phyloP scores from a whole-genome alignment of 2,329 filamentous ascomycete species.

The Keithomyces neogunnii region DNA sequence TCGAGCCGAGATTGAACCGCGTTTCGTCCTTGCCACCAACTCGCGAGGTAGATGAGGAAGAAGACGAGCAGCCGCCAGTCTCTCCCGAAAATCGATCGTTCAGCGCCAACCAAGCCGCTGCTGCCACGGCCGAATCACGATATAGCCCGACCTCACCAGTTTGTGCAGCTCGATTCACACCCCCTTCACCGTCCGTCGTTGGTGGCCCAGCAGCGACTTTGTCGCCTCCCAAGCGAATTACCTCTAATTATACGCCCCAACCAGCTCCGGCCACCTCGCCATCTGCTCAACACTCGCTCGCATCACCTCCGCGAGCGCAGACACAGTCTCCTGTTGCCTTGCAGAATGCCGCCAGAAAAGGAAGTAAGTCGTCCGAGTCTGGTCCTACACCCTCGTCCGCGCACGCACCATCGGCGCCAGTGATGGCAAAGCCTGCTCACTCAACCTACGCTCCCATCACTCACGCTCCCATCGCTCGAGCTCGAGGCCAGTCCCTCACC shows the following conservation, averaged over 20 bases:
- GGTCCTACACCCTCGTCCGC: conserved; percentile 47
- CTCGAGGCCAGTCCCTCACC: conserved; percentile 44
- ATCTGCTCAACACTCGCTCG: conserved; percentile 29
- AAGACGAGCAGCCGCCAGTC: conserved; percentile 19
- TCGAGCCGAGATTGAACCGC: conserved; percentile 46
- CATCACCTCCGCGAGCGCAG: conserved; percentile 49
- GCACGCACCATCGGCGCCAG: conserved; percentile 34
- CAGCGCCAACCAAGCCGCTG: conserved; percentile 16
- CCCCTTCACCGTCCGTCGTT: conserved; percentile 34
- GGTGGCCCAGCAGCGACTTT: conserved; percentile 30
- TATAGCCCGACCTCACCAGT: conserved; percentile 29
- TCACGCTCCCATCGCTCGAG: conserved; percentile 29
- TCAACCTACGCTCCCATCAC: conserved; percentile 21
- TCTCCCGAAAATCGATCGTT: conserved; percentile 15
- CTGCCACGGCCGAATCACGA: conserved; percentile 22
- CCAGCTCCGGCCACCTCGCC: conserved; percentile 14
- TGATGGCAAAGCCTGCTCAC: conserved; percentile 15
- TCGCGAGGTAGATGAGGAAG: conserved; percentile 53
- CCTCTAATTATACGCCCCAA: conserved; percentile 43
- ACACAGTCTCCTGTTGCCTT: conserved; percentile 52
- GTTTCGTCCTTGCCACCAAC: conserved; percentile 53
- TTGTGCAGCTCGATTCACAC: conserved; percentile 33
- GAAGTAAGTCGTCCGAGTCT: conserved; percentile 27
- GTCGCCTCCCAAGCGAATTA: conserved; percentile 48
- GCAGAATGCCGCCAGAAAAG: conserved; percentile 24